Evolutionary conservation across 768 basidiomycete genomes (phyloP).

Genomic region (Termitomyces sp.): DNA sequence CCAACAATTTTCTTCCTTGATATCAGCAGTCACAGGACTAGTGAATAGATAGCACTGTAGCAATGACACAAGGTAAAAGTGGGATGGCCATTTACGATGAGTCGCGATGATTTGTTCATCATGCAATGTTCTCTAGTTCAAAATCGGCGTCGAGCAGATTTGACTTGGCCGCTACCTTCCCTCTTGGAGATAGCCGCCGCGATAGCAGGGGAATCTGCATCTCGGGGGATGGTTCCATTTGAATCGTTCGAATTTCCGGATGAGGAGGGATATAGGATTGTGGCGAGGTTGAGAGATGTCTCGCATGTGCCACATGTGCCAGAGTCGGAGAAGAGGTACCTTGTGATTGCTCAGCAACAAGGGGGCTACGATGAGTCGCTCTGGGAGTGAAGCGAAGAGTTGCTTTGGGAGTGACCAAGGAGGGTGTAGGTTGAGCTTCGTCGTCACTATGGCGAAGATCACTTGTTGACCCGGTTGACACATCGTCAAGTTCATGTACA

Average conservation of each 20-base stretch:
- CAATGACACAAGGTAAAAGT: background rate
- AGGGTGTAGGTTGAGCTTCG: background rate
- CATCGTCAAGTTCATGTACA: slow-evolving; percentile 44
- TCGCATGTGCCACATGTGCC: slow-evolving; percentile 30
- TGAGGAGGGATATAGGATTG: slow-evolving; percentile 30
- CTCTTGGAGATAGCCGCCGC: background rate
- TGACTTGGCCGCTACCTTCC: background rate
- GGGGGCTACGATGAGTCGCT: slow-evolving; percentile 7
- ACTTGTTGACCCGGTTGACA: slow-evolving; percentile 21
- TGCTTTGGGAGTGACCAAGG: slow-evolving; percentile 18
- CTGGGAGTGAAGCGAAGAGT: slow-evolving; percentile 14
- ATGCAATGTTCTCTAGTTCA: slow-evolving; percentile 11
- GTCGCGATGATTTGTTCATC: background rate
- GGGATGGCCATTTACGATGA: background rate
- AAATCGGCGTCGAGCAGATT: slow-evolving; percentile 12
- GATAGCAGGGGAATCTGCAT: slow-evolving; percentile 45
- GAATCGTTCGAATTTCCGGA: slow-evolving; percentile 43
- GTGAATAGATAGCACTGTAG: background rate
- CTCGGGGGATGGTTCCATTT: slow-evolving; percentile 51
- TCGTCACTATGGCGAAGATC: background rate
- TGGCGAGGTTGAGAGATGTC: slow-evolving; percentile 33
- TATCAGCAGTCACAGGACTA: too few relatives aligned
- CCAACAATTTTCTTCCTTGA: background rate
- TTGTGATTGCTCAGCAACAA: background rate
- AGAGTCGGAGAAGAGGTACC: slow-evolving; percentile 1